A percentile compares a stretch with the other conserved stretches of the same genome.
phyloP scores from a whole-genome alignment of 2,329 filamentous ascomycete species.

The Colletotrichum cordylinicola region DNA sequence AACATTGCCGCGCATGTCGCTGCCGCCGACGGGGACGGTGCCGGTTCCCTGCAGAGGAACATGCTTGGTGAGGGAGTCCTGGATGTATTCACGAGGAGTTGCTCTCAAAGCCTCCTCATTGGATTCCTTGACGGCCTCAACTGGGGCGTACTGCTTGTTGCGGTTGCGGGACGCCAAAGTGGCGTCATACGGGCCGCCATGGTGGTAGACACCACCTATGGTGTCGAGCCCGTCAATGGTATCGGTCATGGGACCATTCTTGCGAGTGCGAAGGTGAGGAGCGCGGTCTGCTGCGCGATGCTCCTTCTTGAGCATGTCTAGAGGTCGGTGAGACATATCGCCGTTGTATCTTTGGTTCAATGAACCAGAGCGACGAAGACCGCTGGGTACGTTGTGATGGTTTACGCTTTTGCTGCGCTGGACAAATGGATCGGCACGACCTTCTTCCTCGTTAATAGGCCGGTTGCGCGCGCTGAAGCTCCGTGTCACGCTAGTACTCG shows the following conservation, averaged over 20 bases:
- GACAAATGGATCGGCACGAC: background rate
- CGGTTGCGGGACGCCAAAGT: conserved; percentile 77
- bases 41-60: conserved; percentile 84
- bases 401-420: conserved; percentile 21
- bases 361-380: conserved; percentile 41
- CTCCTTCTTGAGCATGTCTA: conserved; percentile 70
- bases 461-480: conserved; percentile 27
- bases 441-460: background rate
- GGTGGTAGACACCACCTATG: conserved; percentile 76
- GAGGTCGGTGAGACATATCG: conserved; percentile 69
- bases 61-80: conserved; percentile 75
- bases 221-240: conserved; percentile 82
- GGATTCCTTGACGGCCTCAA: conserved; percentile 76
- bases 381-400: background rate
- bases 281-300: conserved; percentile 69
- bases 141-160: conserved; percentile 66
- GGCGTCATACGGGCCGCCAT: conserved; percentile 90
- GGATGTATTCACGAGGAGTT: conserved; percentile 79
- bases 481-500: conserved; percentile 37
- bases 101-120: conserved; percentile 82
- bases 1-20: conserved; percentile 70
- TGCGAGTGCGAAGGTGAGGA: conserved; percentile 70
- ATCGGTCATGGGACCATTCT: conserved; percentile 73
- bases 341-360: conserved; percentile 66
- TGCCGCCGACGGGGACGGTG: conserved; percentile 73